phyloP scores from a whole-genome alignment of 768 basidiomycete genomes.

The Termitomyces sp. region DNA sequence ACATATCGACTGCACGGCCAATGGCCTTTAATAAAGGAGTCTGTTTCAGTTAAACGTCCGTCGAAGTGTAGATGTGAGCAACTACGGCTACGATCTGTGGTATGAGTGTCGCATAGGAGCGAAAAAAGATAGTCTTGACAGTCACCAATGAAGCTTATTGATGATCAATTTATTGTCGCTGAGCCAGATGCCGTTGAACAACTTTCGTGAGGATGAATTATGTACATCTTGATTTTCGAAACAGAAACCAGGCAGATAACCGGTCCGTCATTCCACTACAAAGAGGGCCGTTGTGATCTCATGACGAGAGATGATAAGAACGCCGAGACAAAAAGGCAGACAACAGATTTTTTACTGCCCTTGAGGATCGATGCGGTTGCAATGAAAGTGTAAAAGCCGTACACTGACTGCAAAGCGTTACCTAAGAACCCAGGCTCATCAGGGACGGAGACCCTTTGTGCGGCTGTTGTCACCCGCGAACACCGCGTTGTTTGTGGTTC shows the following conservation, averaged over 20 bases:
- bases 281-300: conserved; percentile 10
- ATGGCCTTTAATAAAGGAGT: not conserved
- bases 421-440: not conserved
- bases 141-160: conserved; percentile 29
- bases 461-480: no score
- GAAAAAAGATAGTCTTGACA: not conserved
- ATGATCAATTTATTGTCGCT: not conserved
- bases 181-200: not conserved
- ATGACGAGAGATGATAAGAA: conserved; percentile 15
- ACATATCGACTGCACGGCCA: not conserved
- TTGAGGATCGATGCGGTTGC: not conserved
- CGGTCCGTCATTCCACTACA: not conserved
- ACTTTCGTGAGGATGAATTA: not conserved
- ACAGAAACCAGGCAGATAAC: no score
- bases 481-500: conserved; percentile 13
- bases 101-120: not conserved
- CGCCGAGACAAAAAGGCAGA: not conserved
- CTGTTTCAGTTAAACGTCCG: not conserved
- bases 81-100: not conserved
- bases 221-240: not conserved
- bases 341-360: conserved; percentile 29
- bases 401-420: no score
- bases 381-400: not conserved
- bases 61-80: not conserved
- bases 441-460: not conserved